A percentile compares a stretch with the other conserved stretches of the same genome.
These are phyloP conservation scores for Leccinum boreale DNA, from an alignment of 768 basidiomycete genomes.

Conservation along the genomic window DNA sequence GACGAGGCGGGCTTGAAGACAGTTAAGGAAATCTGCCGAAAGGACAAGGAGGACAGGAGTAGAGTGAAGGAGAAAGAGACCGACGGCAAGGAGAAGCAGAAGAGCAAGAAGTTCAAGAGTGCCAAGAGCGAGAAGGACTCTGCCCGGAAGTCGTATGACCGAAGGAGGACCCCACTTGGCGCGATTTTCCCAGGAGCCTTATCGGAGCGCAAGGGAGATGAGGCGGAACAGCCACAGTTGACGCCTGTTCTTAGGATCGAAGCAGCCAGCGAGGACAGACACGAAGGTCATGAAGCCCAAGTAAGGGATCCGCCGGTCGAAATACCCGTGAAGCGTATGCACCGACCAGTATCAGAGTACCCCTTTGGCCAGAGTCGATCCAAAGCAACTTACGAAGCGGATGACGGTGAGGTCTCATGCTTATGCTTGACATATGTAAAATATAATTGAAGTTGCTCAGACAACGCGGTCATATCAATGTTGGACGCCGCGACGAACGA, in stretches of 20 bases:
- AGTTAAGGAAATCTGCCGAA: slow-evolving; percentile 44
- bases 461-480: slow-evolving; percentile 58
- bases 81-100: slow-evolving; percentile 31
- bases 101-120: slow-evolving; percentile 27
- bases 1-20: slow-evolving; percentile 48
- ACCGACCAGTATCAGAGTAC: slow-evolving; percentile 68
- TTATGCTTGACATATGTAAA: background rate
- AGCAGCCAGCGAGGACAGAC: slow-evolving; percentile 47
- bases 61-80: slow-evolving; percentile 37
- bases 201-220: slow-evolving; percentile 17
- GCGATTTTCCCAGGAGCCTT: slow-evolving; percentile 55
- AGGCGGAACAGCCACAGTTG: background rate
- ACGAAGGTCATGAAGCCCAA: background rate
- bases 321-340: slow-evolving; percentile 40
- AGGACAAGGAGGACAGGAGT: slow-evolving; percentile 34
- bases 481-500: slow-evolving; percentile 81
- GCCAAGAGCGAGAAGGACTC: slow-evolving; percentile 29
- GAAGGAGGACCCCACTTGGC: slow-evolving; percentile 50
- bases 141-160: slow-evolving; percentile 46
- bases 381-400: slow-evolving; percentile 45
- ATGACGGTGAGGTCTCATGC: slow-evolving; percentile 35
- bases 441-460: slow-evolving; percentile 7
- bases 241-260: slow-evolving; percentile 42
- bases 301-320: slow-evolving; percentile 3
- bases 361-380: slow-evolving; percentile 48